These are phyloP conservation scores for Trichophyton verrucosum DNA, from an alignment of 2,329 filamentous ascomycete genomes.

Conservation along the genomic window DNA sequence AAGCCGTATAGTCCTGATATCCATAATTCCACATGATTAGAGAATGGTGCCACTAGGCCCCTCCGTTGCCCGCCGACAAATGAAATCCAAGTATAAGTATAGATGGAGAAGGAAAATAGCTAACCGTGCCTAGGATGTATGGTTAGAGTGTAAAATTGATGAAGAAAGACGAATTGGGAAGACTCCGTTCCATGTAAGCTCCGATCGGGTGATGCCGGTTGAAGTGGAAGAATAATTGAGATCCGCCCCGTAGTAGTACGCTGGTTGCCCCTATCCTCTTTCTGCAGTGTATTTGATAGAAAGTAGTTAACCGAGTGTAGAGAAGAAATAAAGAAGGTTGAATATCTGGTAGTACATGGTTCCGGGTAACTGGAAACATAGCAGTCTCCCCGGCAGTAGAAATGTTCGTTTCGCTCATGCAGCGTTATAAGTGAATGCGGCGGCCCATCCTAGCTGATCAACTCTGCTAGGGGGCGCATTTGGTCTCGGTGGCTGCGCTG, in stretches of 20 bases:
- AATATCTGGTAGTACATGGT: neutral
- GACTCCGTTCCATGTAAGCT: neutral
- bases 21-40: neutral
- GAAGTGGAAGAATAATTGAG: neutral
- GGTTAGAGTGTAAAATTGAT: neutral
- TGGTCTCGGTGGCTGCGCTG: neutral
- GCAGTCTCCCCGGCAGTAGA: neutral
- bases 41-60: neutral
- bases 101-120: neutral
- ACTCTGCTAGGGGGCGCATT: neutral
- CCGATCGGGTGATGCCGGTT: neutral
- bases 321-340: neutral
- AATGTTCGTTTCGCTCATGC: neutral
- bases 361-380: neutral
- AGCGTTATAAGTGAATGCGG: neutral
- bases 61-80: neutral
- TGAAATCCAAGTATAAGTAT: neutral
- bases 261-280: neutral
- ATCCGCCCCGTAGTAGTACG: neutral
- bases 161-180: neutral
- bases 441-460: neutral
- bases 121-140: neutral
- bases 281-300: neutral
- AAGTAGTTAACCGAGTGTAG: neutral
- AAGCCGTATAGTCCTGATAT: neutral